Percentiles rank a stretch among this genome's conserved stretches.
Evolutionary conservation across 305 asterid species (phyloP).

Genomic region (Fraxinus sp.): DNA sequence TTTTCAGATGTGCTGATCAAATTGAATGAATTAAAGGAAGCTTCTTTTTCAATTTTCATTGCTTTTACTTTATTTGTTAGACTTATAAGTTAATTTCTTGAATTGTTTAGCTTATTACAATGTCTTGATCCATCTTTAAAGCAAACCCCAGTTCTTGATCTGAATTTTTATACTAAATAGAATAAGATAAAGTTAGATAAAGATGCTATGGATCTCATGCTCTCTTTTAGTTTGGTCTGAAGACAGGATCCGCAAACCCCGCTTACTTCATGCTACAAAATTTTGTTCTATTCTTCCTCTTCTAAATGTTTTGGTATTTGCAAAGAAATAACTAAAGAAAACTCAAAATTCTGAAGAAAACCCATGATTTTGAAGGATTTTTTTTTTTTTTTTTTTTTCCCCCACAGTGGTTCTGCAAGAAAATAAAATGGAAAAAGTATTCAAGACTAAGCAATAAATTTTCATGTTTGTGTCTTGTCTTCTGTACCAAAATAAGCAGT

Average conservation of each 20-base stretch:
- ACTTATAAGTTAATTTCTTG: neutral
- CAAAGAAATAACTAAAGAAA: neutral
- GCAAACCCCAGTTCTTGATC: constrained; percentile 24
- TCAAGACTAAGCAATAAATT: neutral
- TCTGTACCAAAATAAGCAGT: neutral
- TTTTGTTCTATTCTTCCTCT: neutral
- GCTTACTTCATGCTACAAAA: constrained; percentile 22
- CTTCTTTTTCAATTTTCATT: constrained; percentile 20
- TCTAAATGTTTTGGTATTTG: neutral
- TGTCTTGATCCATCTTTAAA: constrained; percentile 23
- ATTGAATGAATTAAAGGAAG: constrained; percentile 34
- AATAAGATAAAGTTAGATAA: constrained; percentile 20
- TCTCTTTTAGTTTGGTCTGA: constrained; percentile 22
- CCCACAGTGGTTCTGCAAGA: neutral
- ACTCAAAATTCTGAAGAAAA: neutral
- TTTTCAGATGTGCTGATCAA: constrained; percentile 31
- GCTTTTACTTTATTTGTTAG: neutral
- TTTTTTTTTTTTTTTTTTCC: no score
- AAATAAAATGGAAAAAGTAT: neutral
- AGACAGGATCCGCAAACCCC: constrained; percentile 72
- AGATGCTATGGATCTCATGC: constrained; percentile 40
- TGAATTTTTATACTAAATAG: constrained; percentile 13
- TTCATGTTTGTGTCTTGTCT: neutral
- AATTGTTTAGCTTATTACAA: neutral
- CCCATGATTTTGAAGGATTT: neutral